Evolutionary conservation across 768 basidiomycete species (phyloP).

Genomic region (Tulasnella sp.): DNA sequence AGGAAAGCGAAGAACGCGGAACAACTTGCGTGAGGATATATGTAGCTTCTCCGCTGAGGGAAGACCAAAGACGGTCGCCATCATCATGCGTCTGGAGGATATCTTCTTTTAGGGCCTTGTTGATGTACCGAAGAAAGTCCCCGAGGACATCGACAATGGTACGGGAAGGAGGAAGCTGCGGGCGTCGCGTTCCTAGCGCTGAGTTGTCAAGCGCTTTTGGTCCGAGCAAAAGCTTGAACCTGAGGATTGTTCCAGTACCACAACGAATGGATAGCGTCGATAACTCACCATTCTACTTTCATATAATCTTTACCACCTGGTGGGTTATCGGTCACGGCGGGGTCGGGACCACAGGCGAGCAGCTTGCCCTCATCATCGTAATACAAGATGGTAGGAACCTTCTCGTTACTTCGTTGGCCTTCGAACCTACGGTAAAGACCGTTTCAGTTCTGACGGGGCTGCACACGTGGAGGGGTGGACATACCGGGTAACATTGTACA

Average conservation of each 20-base stretch:
- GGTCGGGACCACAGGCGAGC: neutral
- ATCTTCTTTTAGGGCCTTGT: neutral
- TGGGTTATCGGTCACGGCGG: neutral
- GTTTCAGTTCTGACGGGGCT: too few relatives aligned
- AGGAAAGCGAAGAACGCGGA: neutral
- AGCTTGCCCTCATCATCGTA: neutral
- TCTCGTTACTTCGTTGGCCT: neutral
- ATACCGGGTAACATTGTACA: neutral
- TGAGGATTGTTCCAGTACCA: too few relatives aligned
- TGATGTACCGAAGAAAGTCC: conserved; percentile 2
- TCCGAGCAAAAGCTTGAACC: neutral
- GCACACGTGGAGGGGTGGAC: too few relatives aligned
- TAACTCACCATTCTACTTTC: neutral
- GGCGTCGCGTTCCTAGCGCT: neutral
- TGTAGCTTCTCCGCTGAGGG: neutral
- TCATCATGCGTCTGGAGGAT: neutral
- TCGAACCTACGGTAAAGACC: too few relatives aligned
- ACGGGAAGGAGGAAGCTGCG: neutral
- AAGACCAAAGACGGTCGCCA: neutral
- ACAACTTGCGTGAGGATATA: too few relatives aligned
- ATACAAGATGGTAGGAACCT: neutral
- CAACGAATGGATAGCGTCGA: too few relatives aligned
- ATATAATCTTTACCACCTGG: neutral
- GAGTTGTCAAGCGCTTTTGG: neutral
- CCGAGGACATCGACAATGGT: neutral